Conservation (phyloP, 2,329 filamentous ascomycete species). For the Leptographium galeiforme region DNA sequence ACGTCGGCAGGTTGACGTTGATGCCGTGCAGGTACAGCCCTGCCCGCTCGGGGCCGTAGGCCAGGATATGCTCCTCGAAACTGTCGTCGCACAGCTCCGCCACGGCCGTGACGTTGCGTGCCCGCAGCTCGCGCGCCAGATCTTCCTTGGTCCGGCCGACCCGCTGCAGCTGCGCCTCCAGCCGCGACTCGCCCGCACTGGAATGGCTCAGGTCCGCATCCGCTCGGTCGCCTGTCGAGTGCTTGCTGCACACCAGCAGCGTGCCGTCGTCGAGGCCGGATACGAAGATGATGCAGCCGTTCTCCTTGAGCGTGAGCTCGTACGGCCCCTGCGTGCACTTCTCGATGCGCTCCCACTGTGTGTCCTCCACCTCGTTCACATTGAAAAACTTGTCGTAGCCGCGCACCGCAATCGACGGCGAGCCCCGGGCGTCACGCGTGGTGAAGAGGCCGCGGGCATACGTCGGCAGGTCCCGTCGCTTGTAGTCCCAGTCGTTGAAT, state of each 20-base stretch:
- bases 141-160: conserved; percentile 70
- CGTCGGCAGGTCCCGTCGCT: conserved; percentile 69
- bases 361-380: conserved; percentile 65
- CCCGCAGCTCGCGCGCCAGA: conserved; percentile 60
- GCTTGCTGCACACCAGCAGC: conserved; percentile 94
- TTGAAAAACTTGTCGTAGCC: conserved; percentile 99
- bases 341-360: conserved; percentile 70
- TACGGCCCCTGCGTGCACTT: conserved; percentile 72
- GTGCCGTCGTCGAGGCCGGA: conserved; percentile 81
- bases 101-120: conserved; percentile 83
- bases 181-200: conserved; percentile 64
- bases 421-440: conserved; percentile 45
- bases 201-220: conserved; percentile 71
- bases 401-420: conserved; percentile 67
- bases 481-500: conserved; percentile 93
- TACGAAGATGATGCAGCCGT: conserved; percentile 98
- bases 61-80: conserved; percentile 94
- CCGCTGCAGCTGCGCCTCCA: conserved; percentile 63
- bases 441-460: conserved; percentile 93
- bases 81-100: conserved; percentile 91
- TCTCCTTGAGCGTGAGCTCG: conserved; percentile 93
- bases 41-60: conserved; percentile 68
- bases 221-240: conserved; percentile 73
- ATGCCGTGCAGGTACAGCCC: conserved; percentile 93
- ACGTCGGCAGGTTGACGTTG: conserved; percentile 88